Base-by-base conservation (phyloP, 352 stramenopile genomes). In the Globisporangium solare region DNA sequence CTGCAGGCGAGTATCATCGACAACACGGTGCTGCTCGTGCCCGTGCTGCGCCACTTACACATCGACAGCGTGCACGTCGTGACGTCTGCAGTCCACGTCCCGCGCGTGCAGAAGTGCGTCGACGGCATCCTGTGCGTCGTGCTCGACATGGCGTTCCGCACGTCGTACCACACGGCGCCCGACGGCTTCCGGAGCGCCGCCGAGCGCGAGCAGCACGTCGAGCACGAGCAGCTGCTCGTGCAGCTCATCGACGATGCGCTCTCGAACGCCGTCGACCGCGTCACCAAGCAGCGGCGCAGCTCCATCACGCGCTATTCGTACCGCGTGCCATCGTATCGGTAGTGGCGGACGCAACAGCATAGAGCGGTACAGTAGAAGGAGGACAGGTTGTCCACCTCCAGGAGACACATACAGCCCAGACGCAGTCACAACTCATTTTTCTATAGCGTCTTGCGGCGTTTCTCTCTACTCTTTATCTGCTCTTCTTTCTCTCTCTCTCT, bases 1-100 rank as follows among this genome's bases (percentile, higher is more conserved):
- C n/a, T n/a, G n/a, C n/a, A 77, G 71, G 55, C 67, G n/a, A 79
- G 50, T 58, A 56, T 75, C 45, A 62, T 79, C 39, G 57, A 73
- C 21, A 82, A 82, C 48, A 54, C 60, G 10, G n/a, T 76, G 39
- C 61, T 64, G 49, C 57, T 82, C 15, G 45, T 70, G 13, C 51
- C 51, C 0, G 41, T 74, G 10, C 52, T 79, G 6, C 64, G 55
- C 17, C 72, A 75, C 14, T 52, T 75, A 27, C 69, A 60, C 49
- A 56, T 74, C 14, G 50, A 58, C 22, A 62, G 57, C 40, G 60
- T 79, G 3, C 72, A 77, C 39, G 51, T 79, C 14, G 69, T 82
- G 27, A 66, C 67, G 14, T 76, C 69, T n/a, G 37, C 53, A 10
- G 70, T 73, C 61, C 67, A 79, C 2, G n/a, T 73, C 15, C 31